Conservation (phyloP, 2,329 filamentous ascomycete genomes). For the Capronia epimyces region DNA sequence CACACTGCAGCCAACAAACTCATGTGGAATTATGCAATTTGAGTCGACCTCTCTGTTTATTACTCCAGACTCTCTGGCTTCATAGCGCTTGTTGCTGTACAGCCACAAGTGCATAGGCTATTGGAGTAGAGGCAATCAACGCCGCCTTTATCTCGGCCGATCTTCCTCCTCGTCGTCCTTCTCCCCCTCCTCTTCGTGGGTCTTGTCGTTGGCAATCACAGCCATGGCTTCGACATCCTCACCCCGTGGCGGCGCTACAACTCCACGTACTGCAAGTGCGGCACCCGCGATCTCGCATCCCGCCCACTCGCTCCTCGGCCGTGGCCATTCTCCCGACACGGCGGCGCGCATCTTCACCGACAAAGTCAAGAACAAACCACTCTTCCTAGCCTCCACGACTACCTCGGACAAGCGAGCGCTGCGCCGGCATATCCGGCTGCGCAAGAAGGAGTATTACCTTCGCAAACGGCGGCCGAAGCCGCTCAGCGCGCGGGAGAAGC, state of each 20-base stretch:
- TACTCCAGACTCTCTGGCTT: too few relatives aligned
- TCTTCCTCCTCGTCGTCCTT: background rate
- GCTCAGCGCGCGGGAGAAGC: constrained; percentile 73
- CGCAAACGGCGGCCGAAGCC: constrained; percentile 56
- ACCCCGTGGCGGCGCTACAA: background rate
- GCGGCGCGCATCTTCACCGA: constrained; percentile 69
- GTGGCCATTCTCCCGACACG: constrained; percentile 71
- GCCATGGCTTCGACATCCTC: constrained; percentile 3
- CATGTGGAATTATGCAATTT: too few relatives aligned
- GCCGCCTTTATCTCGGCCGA: too few relatives aligned
- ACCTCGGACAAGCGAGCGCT: constrained; percentile 54
- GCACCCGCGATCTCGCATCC: constrained; percentile 34
- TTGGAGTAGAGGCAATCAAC: too few relatives aligned
- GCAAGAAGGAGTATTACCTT: constrained; percentile 43
- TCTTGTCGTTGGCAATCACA: background rate
- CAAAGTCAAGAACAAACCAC: constrained; percentile 74
- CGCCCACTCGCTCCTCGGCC: constrained; percentile 62
- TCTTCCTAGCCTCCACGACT: constrained; percentile 57
- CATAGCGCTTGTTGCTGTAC: too few relatives aligned
- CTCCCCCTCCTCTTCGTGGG: background rate
- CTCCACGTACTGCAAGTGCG: background rate
- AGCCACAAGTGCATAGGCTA: too few relatives aligned
- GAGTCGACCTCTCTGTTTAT: too few relatives aligned
- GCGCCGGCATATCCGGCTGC: constrained; percentile 49
- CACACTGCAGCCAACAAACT: too few relatives aligned